Base-by-base conservation (phyloP, 495 filamentous ascomycete genomes). In the Hypoxylon trugodes region DNA sequence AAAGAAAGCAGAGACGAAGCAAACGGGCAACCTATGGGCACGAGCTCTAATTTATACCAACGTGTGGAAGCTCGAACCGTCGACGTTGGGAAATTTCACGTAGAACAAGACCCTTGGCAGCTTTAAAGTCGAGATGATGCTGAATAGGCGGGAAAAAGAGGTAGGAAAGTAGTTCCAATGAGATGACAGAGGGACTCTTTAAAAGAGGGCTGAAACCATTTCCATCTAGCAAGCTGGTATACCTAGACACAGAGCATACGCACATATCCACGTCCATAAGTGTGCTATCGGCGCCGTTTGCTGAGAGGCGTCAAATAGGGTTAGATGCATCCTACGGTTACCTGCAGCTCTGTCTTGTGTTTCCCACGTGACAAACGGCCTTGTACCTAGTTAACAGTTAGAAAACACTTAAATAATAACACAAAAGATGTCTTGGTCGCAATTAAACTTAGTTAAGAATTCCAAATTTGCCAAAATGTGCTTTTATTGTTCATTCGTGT, bases 351-450 rank as follows among this genome's bases (percentile, higher is more conserved):
- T 70, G 70, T 68, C 61, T 65, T 65, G 65, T 73, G 70, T 68
- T 73, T 73, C 59, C 68, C 70, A 73, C 68, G 70, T 73, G 68
- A 73, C 70, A 72, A 72, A 72, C 69, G 64, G 63, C 38, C 63
- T 57, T n/a, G n/a, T n/a, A n/a, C n/a, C n/a, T n/a, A n/a, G 59
- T 63, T 53, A 46, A 48, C 52, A 16, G 36, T 61, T 67, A 25
- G 32, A 56, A 54, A 64, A 36, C 47, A 43, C 52, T 40, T 9
- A 58, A 50, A 53, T 19, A 36, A 53, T 19, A 36, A 24, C 26
- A n/a, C 22, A 33, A 8, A 16, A 37, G 58, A 43, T 67, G 57
- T 63, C 51, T 62, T 42, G 37, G 22, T 43, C n/a, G 33, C 21
- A 62, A 50, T 49, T 50, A 18, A 55, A 33, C n/a, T n/a, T n/a